These are phyloP conservation scores for Myriosclerotinia scirpicola DNA, from an alignment of 2,329 filamentous ascomycete species.

Conservation along the genomic window DNA sequence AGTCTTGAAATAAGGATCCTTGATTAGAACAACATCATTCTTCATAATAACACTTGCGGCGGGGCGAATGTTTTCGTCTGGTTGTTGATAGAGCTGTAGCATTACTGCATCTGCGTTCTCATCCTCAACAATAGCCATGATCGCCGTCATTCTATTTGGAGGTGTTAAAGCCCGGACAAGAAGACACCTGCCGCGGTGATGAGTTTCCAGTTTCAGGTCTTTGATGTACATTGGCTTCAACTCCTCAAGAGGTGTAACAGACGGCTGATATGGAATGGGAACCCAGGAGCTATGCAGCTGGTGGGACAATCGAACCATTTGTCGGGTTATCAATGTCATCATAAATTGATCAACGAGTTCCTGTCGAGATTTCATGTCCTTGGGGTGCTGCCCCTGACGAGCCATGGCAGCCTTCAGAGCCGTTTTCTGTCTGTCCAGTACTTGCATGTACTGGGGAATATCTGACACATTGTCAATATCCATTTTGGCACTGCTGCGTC, in stretches of 20 bases:
- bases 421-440: constrained; percentile 10
- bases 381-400: constrained; percentile 17
- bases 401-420: constrained; percentile 14
- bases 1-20: constrained; percentile 53
- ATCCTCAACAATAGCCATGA: constrained; percentile 38
- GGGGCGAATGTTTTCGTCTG: constrained; percentile 41
- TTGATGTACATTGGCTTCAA: constrained; percentile 32
- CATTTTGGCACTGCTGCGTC: constrained; percentile 8
- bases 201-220: constrained; percentile 44
- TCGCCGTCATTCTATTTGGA: constrained; percentile 38
- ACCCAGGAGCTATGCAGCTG: constrained; percentile 19
- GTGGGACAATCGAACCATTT: neutral
- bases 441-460: constrained; percentile 5
- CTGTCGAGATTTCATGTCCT: constrained; percentile 7
- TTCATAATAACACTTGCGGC: constrained; percentile 41
- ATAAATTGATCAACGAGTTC: constrained; percentile 16
- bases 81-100: constrained; percentile 48
- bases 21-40: constrained; percentile 47
- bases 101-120: constrained; percentile 33
- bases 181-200: constrained; percentile 45
- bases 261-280: constrained; percentile 23
- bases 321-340: neutral
- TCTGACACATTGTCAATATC: constrained; percentile 23
- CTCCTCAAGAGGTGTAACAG: constrained; percentile 3
- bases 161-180: constrained; percentile 30